Base-by-base conservation (phyloP, 495 filamentous ascomycete genomes). In the Astrocystis sublimbata region DNA sequence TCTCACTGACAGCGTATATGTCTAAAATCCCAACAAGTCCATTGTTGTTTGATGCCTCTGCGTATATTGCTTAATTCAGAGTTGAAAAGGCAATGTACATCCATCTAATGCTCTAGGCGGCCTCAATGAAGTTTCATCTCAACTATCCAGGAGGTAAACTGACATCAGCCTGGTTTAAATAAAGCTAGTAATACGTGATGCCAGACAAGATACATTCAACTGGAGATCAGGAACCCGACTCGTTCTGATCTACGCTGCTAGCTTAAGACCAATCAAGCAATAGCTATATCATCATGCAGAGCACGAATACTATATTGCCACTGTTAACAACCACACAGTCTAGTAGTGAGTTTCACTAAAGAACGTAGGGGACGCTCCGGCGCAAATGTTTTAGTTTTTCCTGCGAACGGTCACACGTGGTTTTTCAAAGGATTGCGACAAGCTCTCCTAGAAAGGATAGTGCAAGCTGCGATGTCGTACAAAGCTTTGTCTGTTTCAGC, bases 41-140 rank as follows among this genome's bases (percentile, higher is more conserved):
- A n/a, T n/a, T n/a, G n/a, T n/a, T n/a, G n/a, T n/a, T n/a, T n/a
- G n/a, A n/a, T n/a, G n/a, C n/a, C n/a, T n/a, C n/a, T n/a, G n/a
- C n/a, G n/a, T n/a, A n/a, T n/a, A n/a, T n/a, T n/a, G n/a, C n/a
- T n/a, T n/a, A n/a, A n/a, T n/a, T n/a, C n/a, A n/a, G n/a, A n/a
- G n/a, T n/a, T n/a, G n/a, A n/a, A n/a, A n/a, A n/a, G n/a, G n/a
- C n/a, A n/a, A n/a, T n/a, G n/a, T n/a, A n/a, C n/a, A n/a, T n/a
- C n/a, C 46, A 30, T 49, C 24, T 49, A n/a, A 49, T 30, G 26
- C 49, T 30, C 47, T n/a, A n/a, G n/a, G n/a, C 49, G 30, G 49
- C 6, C 23, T 52, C 21, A 33, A 13, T 28, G 49, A 52, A 21
- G n/a, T 30, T 23, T 9, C 12, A 35, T 35, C 30, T 52, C 49